Evolutionary conservation across 305 asterid species (phyloP), one percentile per base, ranked within the genome.

Genomic region (Rubia occidens): DNA sequence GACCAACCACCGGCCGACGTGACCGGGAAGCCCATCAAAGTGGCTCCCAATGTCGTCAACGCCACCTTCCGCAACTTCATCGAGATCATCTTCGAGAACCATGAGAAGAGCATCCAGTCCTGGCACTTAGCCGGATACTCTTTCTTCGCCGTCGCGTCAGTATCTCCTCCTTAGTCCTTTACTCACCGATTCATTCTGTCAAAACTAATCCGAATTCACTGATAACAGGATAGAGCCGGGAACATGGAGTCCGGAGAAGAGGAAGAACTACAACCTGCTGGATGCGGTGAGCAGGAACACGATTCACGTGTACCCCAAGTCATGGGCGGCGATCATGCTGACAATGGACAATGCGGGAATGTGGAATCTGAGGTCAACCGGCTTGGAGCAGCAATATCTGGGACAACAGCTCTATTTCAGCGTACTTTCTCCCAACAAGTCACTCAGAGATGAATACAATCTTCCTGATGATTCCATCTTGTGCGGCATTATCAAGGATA

Each of bases 61-160:
- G 84, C 74, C 13, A 82, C 87, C 6, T 84, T 75, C 81, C 83
- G 91, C 3, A 76, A 85, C 58, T 88, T 76, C 24, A 69, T 89
- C 0, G 95, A 89, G 78, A 81, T 88, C 67, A 59, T 89, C 0
- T 79, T 89, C 21, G 95, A 89, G 79, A 89, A 89, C 67, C 93
- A 72, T 10, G 95, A 85, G 72, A 89, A 88, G 71, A 85, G 80
- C 56, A 76, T 88, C 4, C 91, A 86, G 47, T 13, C 87, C 0
- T 89, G 91, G 91, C 96, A 89, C 69, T 61, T 86, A 80, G 68
- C 77, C 40, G 96, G 96, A 43, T 80, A 88, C 54, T 82, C 95
- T 18, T 88, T 89, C 91, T 89, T 88, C 72, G 75, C 89, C 0
- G 91, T 86, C 24, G 93, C 79, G 95, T 26, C 78, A 84, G 70